Evolutionary conservation across 441 rosid species (phyloP), one percentile per base, ranked within the genome.

Genomic region (Pelargonium fulgidum): DNA sequence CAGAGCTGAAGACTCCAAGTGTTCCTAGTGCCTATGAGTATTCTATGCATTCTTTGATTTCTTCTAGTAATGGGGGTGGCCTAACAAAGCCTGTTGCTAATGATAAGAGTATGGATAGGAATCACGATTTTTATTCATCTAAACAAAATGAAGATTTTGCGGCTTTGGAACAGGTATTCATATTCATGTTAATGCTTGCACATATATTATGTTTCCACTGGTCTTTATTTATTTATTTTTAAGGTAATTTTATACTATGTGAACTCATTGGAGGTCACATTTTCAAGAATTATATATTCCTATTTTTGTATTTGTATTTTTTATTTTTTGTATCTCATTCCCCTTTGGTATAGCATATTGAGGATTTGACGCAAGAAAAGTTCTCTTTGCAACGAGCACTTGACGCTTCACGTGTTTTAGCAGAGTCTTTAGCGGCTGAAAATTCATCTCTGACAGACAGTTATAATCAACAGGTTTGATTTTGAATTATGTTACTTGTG

Each of bases 311-410:
- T 59, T 22, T 59, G 12, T 22, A 10, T 11, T 13, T 59, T 45
- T 47, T 19, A 58, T 17, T 19, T 64, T 68, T 66, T 71, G 52
- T 48, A 66, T 39, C 52, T 36, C 7, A 63, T 69, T 33, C 29
- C 3, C 3, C 36, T 39, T 59, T 59, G 36, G 64, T 83, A 85
- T 81, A 92, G 98, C 90, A 90, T 80, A 92, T 92, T 77, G 98
- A 92, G 80, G 98, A 92, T 74, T 81, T 92, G 83, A 92, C 98
- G 7, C 92, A 82, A 77, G 98, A 92, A 81, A 92, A 92, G 69
- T 92, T 87, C 81, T 82, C 93, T 63, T 77, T 92, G 84, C 93
- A 88, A 85, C 85, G 93, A 83, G 92, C 93, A 73, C 95, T 92
- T 67, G 98, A 92, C 79, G 90, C 93, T 79, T 89, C 98, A 58